Evolutionary conservation across 2,329 filamentous ascomycete species (phyloP).

Genomic region (Talaromyces sp.): DNA sequence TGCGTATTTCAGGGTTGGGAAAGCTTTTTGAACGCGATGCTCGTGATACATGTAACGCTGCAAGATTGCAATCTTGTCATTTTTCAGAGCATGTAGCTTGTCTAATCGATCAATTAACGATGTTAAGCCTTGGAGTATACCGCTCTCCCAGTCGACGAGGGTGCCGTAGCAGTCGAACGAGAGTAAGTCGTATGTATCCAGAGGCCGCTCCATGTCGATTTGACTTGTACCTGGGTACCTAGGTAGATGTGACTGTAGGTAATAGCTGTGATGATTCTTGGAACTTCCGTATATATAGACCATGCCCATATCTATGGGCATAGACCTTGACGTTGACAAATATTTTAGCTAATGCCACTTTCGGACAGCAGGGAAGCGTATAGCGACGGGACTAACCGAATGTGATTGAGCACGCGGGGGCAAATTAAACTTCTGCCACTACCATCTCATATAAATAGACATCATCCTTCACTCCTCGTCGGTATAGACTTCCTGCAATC

Average conservation of each 20-base stretch:
- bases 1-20: slow-evolving; percentile 13
- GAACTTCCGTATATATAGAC: too few relatives aligned
- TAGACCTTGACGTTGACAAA: not conserved
- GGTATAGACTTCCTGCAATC: slow-evolving; percentile 6
- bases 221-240: too few relatives aligned
- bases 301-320: too few relatives aligned
- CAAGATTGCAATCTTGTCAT: slow-evolving; percentile 12
- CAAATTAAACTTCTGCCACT: not conserved
- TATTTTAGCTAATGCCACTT: not conserved
- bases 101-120: slow-evolving; percentile 12
- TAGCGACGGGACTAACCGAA: slow-evolving; percentile 6
- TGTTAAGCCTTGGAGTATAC: slow-evolving; percentile 9
- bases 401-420: not conserved
- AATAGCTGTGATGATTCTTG: too few relatives aligned
- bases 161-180: slow-evolving; percentile 16
- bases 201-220: slow-evolving; percentile 1
- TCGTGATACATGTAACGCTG: slow-evolving; percentile 11
- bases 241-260: too few relatives aligned
- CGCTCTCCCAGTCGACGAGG: slow-evolving; percentile 14
- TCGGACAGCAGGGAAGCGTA: slow-evolving; percentile 6
- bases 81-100: slow-evolving; percentile 7
- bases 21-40: slow-evolving; percentile 7
- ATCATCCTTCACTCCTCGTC: not conserved
- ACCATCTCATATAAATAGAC: not conserved
- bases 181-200: slow-evolving; percentile 14